Base-by-base conservation (phyloP, 306 rosid species). In the Vachellia collinsii region DNA sequence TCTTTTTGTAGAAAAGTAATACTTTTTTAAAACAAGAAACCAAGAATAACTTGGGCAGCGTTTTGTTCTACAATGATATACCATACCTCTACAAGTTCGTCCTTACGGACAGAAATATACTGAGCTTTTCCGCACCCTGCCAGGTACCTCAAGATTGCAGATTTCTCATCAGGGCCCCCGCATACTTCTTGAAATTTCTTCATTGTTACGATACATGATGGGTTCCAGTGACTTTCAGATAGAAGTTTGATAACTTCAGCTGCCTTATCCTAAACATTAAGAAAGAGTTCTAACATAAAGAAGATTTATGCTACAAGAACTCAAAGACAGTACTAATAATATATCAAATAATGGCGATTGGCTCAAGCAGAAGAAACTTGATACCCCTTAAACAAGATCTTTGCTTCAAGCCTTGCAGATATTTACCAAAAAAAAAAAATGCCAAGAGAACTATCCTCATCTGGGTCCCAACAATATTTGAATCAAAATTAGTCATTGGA, bases 181-280 rank as follows among this genome's bases (percentile, higher is more conserved):
- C 97, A 93, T 46, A 91, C 58, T 47, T 90, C 86, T 74, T 81
- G 93, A 77, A 94, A 91, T 79, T 82, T 91, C 86, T 77, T 80
- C 90, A 93, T 88, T 22, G 99, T 90, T 47, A 90, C 42, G 20
- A 93, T 53, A 81, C 91, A 90, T 8, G 90, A 89, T 43, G 88
- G 77, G 70, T 85, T 92, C 97, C 98, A 94, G 76, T 92, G 91
- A 77, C 83, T 80, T 80, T 90, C 92, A 67, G 95, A 84, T 56
- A 91, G 85, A 72, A 72, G 80, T 29, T 89, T 78, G 69, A 93
- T 82, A 76, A 90, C 80, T 79, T 88, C 86, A 74, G 78, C 87
- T 56, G 92, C 93, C 88, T 88, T 93, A 77, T 89, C 94, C 97
- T 93, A 81, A 59, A 81, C 38, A 63, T 39, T 54, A 76, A 76